Base-by-base conservation (phyloP, 148 eudicot genomes). In the Rheum nobile region DNA sequence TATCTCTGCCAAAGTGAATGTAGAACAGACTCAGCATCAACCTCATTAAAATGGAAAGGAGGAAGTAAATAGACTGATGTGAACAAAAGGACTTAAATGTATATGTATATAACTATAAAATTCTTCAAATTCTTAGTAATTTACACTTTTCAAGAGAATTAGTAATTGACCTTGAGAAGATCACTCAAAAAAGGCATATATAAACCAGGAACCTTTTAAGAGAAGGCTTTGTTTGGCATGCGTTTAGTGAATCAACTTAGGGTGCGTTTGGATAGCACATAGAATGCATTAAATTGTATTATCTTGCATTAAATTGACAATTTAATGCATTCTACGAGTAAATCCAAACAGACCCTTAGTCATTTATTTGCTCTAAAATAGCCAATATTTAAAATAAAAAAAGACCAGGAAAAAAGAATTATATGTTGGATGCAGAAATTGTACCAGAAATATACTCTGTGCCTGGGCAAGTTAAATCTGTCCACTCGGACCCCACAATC, bases 21-120 rank as follows among this genome's bases (percentile, higher is more conserved):
- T 50, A 95, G 84, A 46, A 91, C 85, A 52, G 88, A 90, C 83
- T 95, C 98, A 74, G 86, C 86, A 50, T 97, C 96, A 65, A 65
- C 82, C 74, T 86, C 93, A 74, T 97, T 95, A 77, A 19, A 84
- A 74, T n/a, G n/a, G 68, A 75, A 74, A 71, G 54, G 35, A 63
- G 39, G 59, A 61, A 79, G 42, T 43, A 74, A 59, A 74, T 14
- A 13, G 16, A 73, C 65, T 39, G 7, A 63, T 78, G 68, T 42
- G 29, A 57, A 2, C 16, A n/a, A n/a, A n/a, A 57, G 32, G 31
- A 41, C 4, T 41, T 54, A 16, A 5, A 29, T 71, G 16, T 9
- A 48, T 37, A 32, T 16, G n/a, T 41, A 38, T 38, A 24, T 14
- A 13, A 7, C 10, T 32, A 34, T 0, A 8, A 19, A n/a, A 34